Evolutionary conservation across 192 early-diverging fungal genomes (phyloP).

Genomic region (Backusella morwellensis): DNA sequence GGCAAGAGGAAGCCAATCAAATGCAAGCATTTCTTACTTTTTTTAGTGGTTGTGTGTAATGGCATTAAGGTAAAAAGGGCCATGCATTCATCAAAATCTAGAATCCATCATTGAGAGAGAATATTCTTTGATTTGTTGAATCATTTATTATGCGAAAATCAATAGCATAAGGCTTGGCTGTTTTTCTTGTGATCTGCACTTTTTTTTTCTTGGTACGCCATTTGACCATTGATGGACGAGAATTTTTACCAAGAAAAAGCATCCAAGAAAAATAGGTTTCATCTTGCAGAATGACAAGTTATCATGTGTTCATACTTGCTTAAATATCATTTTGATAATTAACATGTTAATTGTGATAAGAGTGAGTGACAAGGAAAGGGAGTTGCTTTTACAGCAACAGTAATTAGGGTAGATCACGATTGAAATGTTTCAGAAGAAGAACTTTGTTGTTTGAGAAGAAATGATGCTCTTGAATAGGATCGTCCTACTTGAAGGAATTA

Average conservation of each 20-base stretch:
- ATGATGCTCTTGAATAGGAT: no score
- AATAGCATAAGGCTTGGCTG: neutral
- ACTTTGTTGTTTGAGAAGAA: no score
- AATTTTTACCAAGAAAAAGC: neutral
- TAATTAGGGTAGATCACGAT: neutral
- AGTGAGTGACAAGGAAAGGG: neutral
- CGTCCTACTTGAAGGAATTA: no score
- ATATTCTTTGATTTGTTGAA: no score
- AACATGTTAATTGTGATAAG: neutral
- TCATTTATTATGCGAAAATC: no score
- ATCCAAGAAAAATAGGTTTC: neutral
- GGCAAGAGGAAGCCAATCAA: neutral
- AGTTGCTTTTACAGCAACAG: neutral
- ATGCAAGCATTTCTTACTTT: neutral
- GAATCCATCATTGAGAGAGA: neutral
- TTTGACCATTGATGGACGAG: neutral
- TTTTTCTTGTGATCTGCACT: neutral
- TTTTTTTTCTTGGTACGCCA: neutral
- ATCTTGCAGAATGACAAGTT: neutral
- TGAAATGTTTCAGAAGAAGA: neutral
- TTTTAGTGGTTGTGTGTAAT: neutral
- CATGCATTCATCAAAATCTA: neutral
- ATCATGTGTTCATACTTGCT: neutral
- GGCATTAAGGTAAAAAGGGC: neutral
- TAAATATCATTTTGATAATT: neutral